These are phyloP conservation scores for Clitoria ternatea DNA, from an alignment of 306 rosid genomes.

Conservation along the genomic window DNA sequence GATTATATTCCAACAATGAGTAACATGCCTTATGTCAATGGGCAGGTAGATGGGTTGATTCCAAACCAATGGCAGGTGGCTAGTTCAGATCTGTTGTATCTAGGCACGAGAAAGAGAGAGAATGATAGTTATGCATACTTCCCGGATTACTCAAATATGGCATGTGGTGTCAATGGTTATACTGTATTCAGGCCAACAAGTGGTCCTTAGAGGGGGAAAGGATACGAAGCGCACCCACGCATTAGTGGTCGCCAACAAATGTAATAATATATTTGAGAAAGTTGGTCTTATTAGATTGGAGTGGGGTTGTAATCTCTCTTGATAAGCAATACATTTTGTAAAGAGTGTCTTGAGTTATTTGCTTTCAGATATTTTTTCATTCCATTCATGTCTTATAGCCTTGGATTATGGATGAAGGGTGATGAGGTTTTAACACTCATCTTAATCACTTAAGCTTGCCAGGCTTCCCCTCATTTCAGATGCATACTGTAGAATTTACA, in stretches of 20 bases:
- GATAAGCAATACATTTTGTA: conserved; percentile 70
- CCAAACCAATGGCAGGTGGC: conserved; percentile 74
- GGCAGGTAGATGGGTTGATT: conserved; percentile 72
- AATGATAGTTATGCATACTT: conserved; percentile 59
- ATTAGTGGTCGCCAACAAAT: conserved; percentile 37
- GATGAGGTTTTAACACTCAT: conserved; percentile 5
- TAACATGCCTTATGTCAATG: conserved; percentile 48
- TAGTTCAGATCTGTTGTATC: conserved; percentile 51
- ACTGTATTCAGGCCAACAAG: conserved; percentile 76
- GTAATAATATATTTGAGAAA: conserved; percentile 71
- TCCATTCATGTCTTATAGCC: conserved; percentile 26
- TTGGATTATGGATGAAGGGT: conserved; percentile 16
- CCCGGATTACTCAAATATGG: conserved; percentile 70
- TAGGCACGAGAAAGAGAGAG: conserved; percentile 55
- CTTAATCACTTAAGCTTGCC: background rate
- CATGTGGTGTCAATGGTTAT: conserved; percentile 66
- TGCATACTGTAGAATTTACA: background rate
- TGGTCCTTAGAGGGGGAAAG: conserved; percentile 54
- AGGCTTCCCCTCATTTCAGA: conserved; percentile 5
- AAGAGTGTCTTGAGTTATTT: conserved; percentile 55
- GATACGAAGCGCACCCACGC: conserved; percentile 23
- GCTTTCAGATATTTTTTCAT: conserved; percentile 36
- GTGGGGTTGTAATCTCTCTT: conserved; percentile 75
- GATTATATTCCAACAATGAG: conserved; percentile 54
- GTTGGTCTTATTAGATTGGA: conserved; percentile 64